These are phyloP conservation scores for Kluyveromyces dobzhanskii DNA, from an alignment of 805 yeast genomes.

Conservation along the genomic window DNA sequence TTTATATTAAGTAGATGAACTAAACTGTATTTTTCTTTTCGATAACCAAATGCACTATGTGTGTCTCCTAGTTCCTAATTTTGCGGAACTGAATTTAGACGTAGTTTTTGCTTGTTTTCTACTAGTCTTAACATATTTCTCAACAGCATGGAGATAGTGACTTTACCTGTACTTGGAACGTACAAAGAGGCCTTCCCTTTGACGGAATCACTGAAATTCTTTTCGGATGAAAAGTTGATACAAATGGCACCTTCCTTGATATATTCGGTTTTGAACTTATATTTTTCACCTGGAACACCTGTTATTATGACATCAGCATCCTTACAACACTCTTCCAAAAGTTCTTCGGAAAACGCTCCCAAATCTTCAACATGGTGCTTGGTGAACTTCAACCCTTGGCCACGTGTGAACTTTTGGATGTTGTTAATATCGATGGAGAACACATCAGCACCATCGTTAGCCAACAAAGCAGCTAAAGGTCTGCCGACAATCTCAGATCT, in stretches of 20 bases:
- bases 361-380: constrained; percentile 75
- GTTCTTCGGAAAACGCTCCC: constrained; percentile 31
- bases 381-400: constrained; percentile 73
- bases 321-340: constrained; percentile 55
- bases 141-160: constrained; percentile 88
- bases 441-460: constrained; percentile 96
- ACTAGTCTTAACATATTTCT: constrained; percentile 80
- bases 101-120: constrained; percentile 43
- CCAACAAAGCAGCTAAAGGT: constrained; percentile 89
- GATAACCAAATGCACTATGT: too few relatives aligned
- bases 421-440: constrained; percentile 85
- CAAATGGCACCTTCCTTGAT: constrained; percentile 85
- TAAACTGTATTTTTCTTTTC: too few relatives aligned
- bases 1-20: too few relatives aligned
- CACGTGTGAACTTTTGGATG: constrained; percentile 87
- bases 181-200: constrained; percentile 83
- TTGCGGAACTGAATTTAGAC: not conserved
- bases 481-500: constrained; percentile 96
- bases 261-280: constrained; percentile 78
- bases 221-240: constrained; percentile 81
- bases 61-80: too few relatives aligned
- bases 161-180: constrained; percentile 95
- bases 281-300: constrained; percentile 80
- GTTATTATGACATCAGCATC: constrained; percentile 89
- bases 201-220: constrained; percentile 77